These are phyloP conservation scores for Jamesozyma gamospora DNA, from an alignment of 805 yeast genomes.

Conservation along the genomic window DNA sequence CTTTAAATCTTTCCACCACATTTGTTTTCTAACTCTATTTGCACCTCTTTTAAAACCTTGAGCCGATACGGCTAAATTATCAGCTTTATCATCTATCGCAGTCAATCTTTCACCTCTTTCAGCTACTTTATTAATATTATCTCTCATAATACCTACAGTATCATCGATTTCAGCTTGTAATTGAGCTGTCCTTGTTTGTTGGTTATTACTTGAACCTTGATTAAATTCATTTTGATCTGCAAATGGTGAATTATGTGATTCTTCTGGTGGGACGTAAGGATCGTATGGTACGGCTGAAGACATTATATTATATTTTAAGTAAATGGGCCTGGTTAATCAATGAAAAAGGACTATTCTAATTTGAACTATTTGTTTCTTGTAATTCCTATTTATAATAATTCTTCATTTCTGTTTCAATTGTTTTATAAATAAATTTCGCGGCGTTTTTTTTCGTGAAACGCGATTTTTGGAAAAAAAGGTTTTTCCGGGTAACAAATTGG, in stretches of 20 bases:
- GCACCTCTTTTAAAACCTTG: conserved; percentile 95
- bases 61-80: conserved; percentile 82
- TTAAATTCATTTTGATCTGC: background rate
- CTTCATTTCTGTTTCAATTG: too few species aligned
- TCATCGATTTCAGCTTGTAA: conserved; percentile 89
- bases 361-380: too few species aligned
- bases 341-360: too few species aligned
- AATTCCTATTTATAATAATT: too few species aligned
- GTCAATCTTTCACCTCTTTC: conserved; percentile 90
- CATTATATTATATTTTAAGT: too few species aligned
- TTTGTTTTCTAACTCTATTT: conserved; percentile 91
- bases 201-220: background rate
- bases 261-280: conserved; percentile 68
- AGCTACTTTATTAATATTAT: conserved; percentile 89
- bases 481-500: too few species aligned
- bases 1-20: conserved; percentile 99
- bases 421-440: too few species aligned
- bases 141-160: conserved; percentile 96
- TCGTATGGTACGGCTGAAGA: conserved; percentile 77
- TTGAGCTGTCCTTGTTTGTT: conserved; percentile 57
- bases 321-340: too few species aligned
- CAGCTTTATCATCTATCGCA: conserved; percentile 86
- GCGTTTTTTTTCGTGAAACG: too few species aligned
- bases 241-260: conserved; percentile 4
- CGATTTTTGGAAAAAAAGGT: too few species aligned